Evolutionary conservation across 139 green algal genomes (phyloP), one percentile per base, ranked within the genome.

Genomic region (Micractinium sp.): DNA sequence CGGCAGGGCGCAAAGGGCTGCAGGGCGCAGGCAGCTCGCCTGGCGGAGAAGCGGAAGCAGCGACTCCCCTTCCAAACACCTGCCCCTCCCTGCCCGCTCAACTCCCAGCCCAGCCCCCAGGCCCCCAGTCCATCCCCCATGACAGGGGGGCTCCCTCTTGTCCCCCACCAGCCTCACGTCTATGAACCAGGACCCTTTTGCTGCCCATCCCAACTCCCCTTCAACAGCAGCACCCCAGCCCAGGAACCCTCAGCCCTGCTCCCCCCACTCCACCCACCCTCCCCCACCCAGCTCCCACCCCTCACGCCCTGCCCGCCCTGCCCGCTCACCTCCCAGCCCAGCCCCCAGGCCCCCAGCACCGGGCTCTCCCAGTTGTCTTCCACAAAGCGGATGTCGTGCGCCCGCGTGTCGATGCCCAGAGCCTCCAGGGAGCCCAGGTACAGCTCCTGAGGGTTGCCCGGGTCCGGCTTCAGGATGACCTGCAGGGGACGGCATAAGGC

Each of bases 341-440:
- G 63, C 63, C 63, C 63, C 63, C 63, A 71, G 63, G 97, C 97
- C 14, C 97, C 97, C 84, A 99, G 94, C 87, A 98, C 98, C 3
- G 98, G 98, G 74, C 89, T 96, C 95, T 99, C 98, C 98, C 98
- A 99, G 92, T 99, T 99, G 94, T 99, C 98, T 92, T 99, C 98
- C 61, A 99, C 98, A 91, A 99, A 99, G n/a, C 95, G 93, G 38
- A 99, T 89, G 92, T 99, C 97, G 90, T 98, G 96, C 36, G 87
- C 88, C 63, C 63, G 63, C 63, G 63, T 71, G 63, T 71, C 63
- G 63, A 71, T 71, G 47, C 47, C 47, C 47, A 56, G 93, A 18
- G 96, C 96, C 88, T 96, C 94, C 53, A 99, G 91, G 61, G 90
- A 96, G 78, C 95, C 95, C 79, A 99, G 91, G 93, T 99, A 99